These are phyloP conservation scores for Priceomyces melissophilus DNA, from an alignment of 805 yeast species.

Conservation along the genomic window DNA sequence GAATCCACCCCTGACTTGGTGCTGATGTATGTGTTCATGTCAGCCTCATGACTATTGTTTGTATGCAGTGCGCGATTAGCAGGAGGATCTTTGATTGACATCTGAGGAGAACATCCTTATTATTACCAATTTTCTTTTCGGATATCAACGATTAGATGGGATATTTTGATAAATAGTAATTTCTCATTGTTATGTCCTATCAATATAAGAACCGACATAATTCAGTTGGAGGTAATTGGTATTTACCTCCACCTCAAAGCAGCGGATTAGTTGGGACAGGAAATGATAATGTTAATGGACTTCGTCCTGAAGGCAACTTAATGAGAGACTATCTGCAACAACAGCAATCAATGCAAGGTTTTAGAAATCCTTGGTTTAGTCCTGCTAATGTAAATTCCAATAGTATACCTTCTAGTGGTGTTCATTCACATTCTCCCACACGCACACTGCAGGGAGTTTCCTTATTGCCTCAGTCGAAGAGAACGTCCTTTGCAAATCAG, in stretches of 20 bases:
- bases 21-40: too few relatives aligned
- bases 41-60: too few relatives aligned
- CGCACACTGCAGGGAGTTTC: conserved; percentile 22
- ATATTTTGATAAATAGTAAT: not conserved
- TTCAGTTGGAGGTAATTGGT: conserved; percentile 39
- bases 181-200: conserved; percentile 22
- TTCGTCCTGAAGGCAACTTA: conserved; percentile 1
- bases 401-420: conserved; percentile 3
- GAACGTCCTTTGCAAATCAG: conserved; percentile 41
- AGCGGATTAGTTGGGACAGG: conserved; percentile 11
- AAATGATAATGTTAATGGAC: not conserved
- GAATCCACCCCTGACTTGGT: too few relatives aligned
- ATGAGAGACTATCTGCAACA: conserved; percentile 7
- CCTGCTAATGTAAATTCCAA: conserved; percentile 11
- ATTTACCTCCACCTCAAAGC: conserved; percentile 25
- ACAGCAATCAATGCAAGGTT: conserved; percentile 24
- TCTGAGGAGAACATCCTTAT: not conserved
- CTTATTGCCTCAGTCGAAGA: conserved; percentile 25
- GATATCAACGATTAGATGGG: too few relatives aligned
- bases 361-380: conserved; percentile 44
- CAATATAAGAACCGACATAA: conserved; percentile 31
- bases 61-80: too few relatives aligned
- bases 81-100: not conserved
- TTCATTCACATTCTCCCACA: conserved; percentile 24
- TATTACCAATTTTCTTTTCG: not conserved